Base-by-base conservation (phyloP, 345 rosid genomes). In the Firmiana major region DNA sequence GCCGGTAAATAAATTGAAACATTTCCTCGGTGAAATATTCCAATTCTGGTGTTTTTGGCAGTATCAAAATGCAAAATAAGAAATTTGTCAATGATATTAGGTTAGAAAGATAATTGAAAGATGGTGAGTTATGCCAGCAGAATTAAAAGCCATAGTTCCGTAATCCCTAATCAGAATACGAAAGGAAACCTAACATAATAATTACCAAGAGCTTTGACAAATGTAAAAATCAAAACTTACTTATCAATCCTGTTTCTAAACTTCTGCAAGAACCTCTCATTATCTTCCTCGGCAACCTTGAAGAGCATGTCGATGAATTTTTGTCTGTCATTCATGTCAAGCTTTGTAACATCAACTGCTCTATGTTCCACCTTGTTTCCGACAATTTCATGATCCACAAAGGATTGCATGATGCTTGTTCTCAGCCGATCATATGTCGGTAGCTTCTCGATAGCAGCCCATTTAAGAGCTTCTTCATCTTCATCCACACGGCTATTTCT, bases 361-460 rank as follows among this genome's bases (percentile, higher is more conserved):
- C 82, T 89, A 49, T 84, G 85, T 1, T 76, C 65, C 51, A 81
- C 74, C 36, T 70, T 68, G 55, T 82, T 81, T 5, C 83, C 89
- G 21, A 78, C 77, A 64, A 78, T 9, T 51, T 87, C 90, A n/a
- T 78, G 36, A 5, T 92, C 93, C 3, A 75, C 70, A 0, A 82
- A 79, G 3, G 92, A 75, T 7, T 88, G 84, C 85, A 94, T 88
- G 83, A 94, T 84, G 62, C 92, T 87, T 49, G 97, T 94, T 17
- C 97, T 87, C 24, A 94, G 70, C 31, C 98, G 87, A 71, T 85
- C 90, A 78, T 91, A 94, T 0, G 98, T 94, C 5, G 98, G 98
- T 42, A 94, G 74, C 58, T 86, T 91, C 88, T 94, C 98, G 49
- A 94, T 91, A 38, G 98, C 97, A 6, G 97, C 98, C 98, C 98